Evolutionary conservation across 768 basidiomycete species (phyloP).

Genomic region (Mycena kentingensis): DNA sequence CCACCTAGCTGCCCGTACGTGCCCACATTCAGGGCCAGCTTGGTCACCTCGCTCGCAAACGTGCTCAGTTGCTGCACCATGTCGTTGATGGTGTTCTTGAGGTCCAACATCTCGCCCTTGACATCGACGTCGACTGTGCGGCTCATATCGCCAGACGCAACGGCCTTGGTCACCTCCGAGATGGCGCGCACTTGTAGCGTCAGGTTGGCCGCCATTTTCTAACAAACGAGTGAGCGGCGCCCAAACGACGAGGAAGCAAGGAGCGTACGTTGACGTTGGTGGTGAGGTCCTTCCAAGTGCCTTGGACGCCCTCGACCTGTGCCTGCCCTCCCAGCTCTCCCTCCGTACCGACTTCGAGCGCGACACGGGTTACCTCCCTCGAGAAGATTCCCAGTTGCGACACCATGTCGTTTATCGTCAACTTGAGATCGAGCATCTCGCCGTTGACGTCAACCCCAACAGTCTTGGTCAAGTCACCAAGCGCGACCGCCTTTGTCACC

Average conservation of each 20-base stretch:
- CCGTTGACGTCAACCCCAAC: conserved; percentile 76
- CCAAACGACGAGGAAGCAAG: conserved; percentile 61
- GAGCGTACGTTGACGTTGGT: conserved; percentile 35
- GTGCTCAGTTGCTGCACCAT: conserved; percentile 42
- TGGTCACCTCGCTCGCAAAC: conserved; percentile 62
- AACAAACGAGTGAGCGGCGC: too few relatives aligned
- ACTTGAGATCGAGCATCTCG: conserved; percentile 76
- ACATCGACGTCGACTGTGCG: conserved; percentile 2
- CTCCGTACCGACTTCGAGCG: neutral
- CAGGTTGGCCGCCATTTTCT: neutral
- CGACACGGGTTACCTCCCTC: neutral
- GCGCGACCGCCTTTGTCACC: conserved; percentile 23
- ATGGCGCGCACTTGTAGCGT: neutral
- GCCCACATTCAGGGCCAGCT: conserved; percentile 73
- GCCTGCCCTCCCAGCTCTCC: neutral
- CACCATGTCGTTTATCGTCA: conserved; percentile 55
- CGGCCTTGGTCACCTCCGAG: conserved; percentile 1
- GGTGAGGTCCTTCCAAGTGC: conserved; percentile 8
- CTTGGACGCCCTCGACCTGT: neutral
- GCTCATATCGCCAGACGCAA: neutral
- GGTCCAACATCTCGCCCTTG: conserved; percentile 62
- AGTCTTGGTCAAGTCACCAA: conserved; percentile 52
- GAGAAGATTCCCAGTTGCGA: neutral
- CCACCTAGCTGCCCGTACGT: conserved; percentile 54
- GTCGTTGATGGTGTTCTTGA: conserved; percentile 84